These are phyloP conservation scores for Aspergillus caelatus DNA, from an alignment of 2,329 filamentous ascomycete genomes.

Conservation along the genomic window DNA sequence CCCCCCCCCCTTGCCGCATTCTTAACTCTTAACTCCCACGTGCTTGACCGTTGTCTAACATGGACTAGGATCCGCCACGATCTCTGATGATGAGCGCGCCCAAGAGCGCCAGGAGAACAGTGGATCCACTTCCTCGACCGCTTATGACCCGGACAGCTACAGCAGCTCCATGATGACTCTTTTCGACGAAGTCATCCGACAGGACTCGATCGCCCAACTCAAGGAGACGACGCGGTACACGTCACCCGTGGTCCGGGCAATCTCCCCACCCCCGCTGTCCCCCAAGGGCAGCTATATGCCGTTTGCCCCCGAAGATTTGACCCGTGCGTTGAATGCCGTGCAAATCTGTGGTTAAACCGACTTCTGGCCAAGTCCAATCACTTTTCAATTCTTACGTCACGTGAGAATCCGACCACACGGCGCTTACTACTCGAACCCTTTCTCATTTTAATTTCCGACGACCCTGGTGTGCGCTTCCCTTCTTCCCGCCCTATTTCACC, in stretches of 20 bases:
- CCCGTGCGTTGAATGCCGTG: slow-evolving; percentile 41
- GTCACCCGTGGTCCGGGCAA: slow-evolving; percentile 32
- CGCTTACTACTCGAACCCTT: not conserved
- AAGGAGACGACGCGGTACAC: slow-evolving; percentile 38
- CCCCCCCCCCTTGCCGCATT: not conserved
- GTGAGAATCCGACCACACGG: slow-evolving; percentile 1
- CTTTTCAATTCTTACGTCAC: slow-evolving; percentile 7
- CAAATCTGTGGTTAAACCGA: slow-evolving; percentile 30
- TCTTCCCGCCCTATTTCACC: slow-evolving; percentile 4
- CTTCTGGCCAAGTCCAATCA: slow-evolving; percentile 15
- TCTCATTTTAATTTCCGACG: slow-evolving; percentile 9
- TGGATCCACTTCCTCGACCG: slow-evolving; percentile 40
- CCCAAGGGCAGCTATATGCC: slow-evolving; percentile 31
- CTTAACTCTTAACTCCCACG: not conserved
- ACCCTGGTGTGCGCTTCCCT: slow-evolving; percentile 12
- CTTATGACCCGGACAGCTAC: slow-evolving; percentile 38
- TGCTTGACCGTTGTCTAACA: slow-evolving; percentile 15
- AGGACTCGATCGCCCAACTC: slow-evolving; percentile 32
- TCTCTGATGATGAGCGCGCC: slow-evolving; percentile 27
- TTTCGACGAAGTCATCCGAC: slow-evolving; percentile 29
- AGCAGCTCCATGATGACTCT: slow-evolving; percentile 40
- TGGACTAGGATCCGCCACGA: slow-evolving; percentile 21
- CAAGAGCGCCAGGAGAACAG: slow-evolving; percentile 29
- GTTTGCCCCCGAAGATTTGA: slow-evolving; percentile 40
- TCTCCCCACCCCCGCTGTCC: slow-evolving; percentile 27